Conservation (phyloP, 2,329 filamentous ascomycete species). For the Xylariales sp. region DNA sequence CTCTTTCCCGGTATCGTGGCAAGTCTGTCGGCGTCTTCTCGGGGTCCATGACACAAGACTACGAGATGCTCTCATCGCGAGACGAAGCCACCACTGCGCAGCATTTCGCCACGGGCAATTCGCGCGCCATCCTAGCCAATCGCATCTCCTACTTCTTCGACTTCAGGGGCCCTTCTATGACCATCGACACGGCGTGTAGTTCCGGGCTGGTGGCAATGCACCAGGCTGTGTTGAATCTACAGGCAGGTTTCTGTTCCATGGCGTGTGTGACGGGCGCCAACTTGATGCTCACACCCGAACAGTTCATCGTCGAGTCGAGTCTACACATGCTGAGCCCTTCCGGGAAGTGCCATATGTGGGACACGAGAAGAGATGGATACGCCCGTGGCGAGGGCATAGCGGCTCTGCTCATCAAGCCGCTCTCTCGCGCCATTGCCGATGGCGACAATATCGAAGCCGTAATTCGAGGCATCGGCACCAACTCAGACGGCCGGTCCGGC, state of each 20-base stretch:
- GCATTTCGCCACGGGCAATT: conserved; percentile 52
- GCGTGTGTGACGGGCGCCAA: conserved; percentile 59
- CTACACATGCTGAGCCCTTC: conserved; percentile 59
- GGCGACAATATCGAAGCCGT: conserved; percentile 60
- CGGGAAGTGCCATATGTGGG: conserved; percentile 61
- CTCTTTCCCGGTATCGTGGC: conserved; percentile 44
- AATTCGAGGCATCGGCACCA: conserved; percentile 60
- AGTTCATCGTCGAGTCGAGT: conserved; percentile 57
- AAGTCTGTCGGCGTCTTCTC: conserved; percentile 49
- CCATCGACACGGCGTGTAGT: conserved; percentile 57
- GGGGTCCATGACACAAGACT: conserved; percentile 51
- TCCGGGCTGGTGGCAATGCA: conserved; percentile 54
- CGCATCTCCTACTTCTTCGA: conserved; percentile 56
- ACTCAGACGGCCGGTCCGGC: conserved; percentile 62
- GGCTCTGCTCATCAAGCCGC: conserved; percentile 62
- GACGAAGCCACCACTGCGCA: conserved; percentile 47
- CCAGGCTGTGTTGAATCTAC: conserved; percentile 55
- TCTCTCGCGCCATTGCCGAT: conserved; percentile 62
- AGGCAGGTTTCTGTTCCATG: conserved; percentile 54
- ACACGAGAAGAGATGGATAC: conserved; percentile 65
- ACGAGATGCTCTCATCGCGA: conserved; percentile 47
- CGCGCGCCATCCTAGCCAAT: conserved; percentile 53
- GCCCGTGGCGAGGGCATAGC: conserved; percentile 67
- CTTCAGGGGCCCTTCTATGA: conserved; percentile 54
- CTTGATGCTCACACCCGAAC: conserved; percentile 57